Evolutionary conservation across 495 filamentous ascomycete genomes (phyloP).

Genomic region (Trichoderma erinaceum): DNA sequence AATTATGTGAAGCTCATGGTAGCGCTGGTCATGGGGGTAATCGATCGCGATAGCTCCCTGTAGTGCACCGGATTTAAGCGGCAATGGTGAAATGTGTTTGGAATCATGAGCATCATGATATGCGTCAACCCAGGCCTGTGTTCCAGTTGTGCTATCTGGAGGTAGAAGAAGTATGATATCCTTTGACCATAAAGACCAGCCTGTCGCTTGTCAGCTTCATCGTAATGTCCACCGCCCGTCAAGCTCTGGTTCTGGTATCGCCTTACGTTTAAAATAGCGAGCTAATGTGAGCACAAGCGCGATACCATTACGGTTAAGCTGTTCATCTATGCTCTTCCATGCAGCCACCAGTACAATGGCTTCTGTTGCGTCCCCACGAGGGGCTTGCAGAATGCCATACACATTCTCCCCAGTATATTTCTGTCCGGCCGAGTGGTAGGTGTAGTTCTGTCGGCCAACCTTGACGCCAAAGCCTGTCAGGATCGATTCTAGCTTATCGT

Average conservation of each 20-base stretch:
- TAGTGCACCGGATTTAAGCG: slow-evolving; percentile 84
- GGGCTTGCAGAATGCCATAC: slow-evolving; percentile 92
- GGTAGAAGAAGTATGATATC: slow-evolving; percentile 92
- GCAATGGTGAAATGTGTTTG: slow-evolving; percentile 61
- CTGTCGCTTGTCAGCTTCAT: slow-evolving; percentile 28
- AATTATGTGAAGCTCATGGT: slow-evolving; percentile 79
- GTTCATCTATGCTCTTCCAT: slow-evolving; percentile 76
- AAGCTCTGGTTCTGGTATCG: not conserved
- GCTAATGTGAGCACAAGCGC: slow-evolving; percentile 79
- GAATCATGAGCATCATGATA: slow-evolving; percentile 84
- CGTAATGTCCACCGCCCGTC: slow-evolving; percentile 22
- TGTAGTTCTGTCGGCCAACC: slow-evolving; percentile 68
- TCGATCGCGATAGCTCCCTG: slow-evolving; percentile 93
- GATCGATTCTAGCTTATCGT: slow-evolving; percentile 65
- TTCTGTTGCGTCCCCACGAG: slow-evolving; percentile 94
- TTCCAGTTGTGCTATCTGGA: slow-evolving; percentile 79
- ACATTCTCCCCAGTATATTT: slow-evolving; percentile 78
- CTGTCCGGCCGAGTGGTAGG: slow-evolving; percentile 72
- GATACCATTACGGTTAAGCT: slow-evolving; percentile 79
- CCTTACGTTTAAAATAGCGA: slow-evolving; percentile 81
- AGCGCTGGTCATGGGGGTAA: slow-evolving; percentile 76
- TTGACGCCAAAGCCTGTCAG: slow-evolving; percentile 74
- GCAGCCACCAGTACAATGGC: slow-evolving; percentile 87
- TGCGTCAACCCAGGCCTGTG: slow-evolving; percentile 95
- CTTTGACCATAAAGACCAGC: slow-evolving; percentile 98